Conservation (phyloP, 495 filamentous ascomycete species). For the Bacidia gigantensis region DNA sequence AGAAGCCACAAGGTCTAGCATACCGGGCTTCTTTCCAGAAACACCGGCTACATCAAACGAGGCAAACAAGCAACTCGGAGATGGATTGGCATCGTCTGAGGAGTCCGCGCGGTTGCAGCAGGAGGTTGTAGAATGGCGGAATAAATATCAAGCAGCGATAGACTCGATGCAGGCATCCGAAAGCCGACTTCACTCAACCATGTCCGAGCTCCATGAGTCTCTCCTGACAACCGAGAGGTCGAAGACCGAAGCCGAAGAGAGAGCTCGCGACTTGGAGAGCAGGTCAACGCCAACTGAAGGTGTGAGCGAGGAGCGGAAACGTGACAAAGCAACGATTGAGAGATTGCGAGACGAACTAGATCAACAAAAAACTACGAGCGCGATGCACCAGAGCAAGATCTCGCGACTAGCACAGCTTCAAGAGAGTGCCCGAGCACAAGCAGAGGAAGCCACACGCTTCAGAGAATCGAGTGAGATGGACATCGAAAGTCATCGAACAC, state of each 20-base stretch:
- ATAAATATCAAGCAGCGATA: constrained; percentile 56
- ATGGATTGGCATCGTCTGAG: constrained; percentile 37
- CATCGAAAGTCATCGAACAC: constrained; percentile 27
- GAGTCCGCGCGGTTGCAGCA: constrained; percentile 59
- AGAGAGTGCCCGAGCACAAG: constrained; percentile 40
- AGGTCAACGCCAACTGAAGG: constrained; percentile 26
- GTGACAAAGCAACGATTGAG: constrained; percentile 47
- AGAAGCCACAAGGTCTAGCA: constrained; percentile 27
- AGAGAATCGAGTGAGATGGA: constrained; percentile 27
- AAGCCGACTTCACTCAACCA: constrained; percentile 53
- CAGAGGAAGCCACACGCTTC: constrained; percentile 26
- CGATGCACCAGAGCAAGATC: constrained; percentile 47
- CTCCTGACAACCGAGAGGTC: constrained; percentile 34
- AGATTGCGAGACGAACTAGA: constrained; percentile 62
- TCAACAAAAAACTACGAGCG: constrained; percentile 59
- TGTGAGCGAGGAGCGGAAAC: constrained; percentile 38
- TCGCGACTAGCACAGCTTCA: constrained; percentile 53
- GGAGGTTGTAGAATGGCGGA: constrained; percentile 63
- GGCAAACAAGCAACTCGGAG: constrained; percentile 23
- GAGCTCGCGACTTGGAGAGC: constrained; percentile 29
- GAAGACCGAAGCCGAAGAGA: constrained; percentile 28
- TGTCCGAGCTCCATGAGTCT: constrained; percentile 53
- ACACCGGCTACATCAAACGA: constrained; percentile 19
- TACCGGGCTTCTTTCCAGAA: constrained; percentile 23
- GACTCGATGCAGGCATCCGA: constrained; percentile 62